Evolutionary conservation across 805 yeast genomes (phyloP), one percentile per base, ranked within the genome.

Genomic region (Huiozyma naganishii): DNA sequence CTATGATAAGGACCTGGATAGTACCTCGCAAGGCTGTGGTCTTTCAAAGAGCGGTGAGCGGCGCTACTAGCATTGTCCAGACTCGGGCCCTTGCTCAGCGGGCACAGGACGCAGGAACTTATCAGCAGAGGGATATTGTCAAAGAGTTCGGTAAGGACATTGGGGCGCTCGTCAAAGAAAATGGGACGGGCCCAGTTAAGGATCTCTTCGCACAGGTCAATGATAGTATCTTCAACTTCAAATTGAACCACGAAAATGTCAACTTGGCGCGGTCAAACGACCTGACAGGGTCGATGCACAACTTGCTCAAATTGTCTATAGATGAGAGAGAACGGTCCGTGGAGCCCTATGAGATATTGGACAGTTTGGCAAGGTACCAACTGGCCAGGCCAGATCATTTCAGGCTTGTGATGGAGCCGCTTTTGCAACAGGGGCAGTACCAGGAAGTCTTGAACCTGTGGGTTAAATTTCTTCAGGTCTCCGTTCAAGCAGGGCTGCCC

Each of bases 361-460:
- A 48, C 32, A 48, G 52, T 5, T 36, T 56, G 36, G 52, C 58
- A 29, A 52, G 54, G 13, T 51, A 51, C 40, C 48, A 54, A 8
- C 46, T 61, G 29, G 60, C 61, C 3, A 46, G 61, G 23, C 52
- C 59, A 7, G 47, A 53, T 29, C 64, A 61, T 49, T 61, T 59
- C 35, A 51, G 49, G 28, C 45, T 54, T 5, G 54, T 61, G 1
- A 46, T 59, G 47, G 49, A 48, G 37, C 39, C 54, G 32, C 49
- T 54, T 23, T 32, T 61, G 12, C n/a, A 27, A 2, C 37, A 50
- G 6, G 50, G 46, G 6, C 41, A 44, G 27, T 51, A 52, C 8
- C 55, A 58, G 40, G 64, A 59, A 40, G 62, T 52, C 2, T 49
- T 61, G 42, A 57, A 58, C 3, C 44, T 59, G n/a, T 61, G 64